Percentiles rank a stretch among this genome's conserved stretches.
These are phyloP conservation scores for Scutellaria barbata DNA, from an alignment of 257 asterid genomes.

Conservation along the genomic window DNA sequence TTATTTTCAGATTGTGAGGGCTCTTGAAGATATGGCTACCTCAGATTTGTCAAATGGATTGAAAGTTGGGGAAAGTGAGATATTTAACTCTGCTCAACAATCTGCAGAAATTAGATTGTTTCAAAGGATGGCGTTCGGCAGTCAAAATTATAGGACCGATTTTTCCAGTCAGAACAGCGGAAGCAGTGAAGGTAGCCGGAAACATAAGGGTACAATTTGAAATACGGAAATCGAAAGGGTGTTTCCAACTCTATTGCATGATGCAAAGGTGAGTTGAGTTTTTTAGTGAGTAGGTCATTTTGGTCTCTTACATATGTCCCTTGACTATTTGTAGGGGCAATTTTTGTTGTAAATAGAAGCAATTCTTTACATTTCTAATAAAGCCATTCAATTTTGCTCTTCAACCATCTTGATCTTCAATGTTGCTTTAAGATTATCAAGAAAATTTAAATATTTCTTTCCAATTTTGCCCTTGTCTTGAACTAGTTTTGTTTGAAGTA, in stretches of 20 bases:
- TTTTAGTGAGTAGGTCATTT: background rate
- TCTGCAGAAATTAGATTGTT: conserved; percentile 87
- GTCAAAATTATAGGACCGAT: conserved; percentile 69
- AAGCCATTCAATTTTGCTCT: conserved; percentile 43
- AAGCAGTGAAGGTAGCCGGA: conserved; percentile 43
- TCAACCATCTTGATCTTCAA: background rate
- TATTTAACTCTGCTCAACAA: conserved; percentile 72
- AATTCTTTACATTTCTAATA: conserved; percentile 37
- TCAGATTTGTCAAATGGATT: conserved; percentile 84
- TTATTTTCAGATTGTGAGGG: conserved; percentile 74
- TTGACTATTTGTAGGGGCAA: conserved; percentile 38
- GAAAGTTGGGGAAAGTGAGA: conserved; percentile 88
- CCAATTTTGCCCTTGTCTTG: too few relatives aligned
- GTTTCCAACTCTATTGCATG: background rate
- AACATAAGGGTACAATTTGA: conserved; percentile 36
- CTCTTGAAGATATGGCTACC: conserved; percentile 66
- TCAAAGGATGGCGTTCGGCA: conserved; percentile 87
- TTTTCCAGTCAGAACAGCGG: conserved; percentile 60
- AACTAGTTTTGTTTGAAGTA: too few relatives aligned
- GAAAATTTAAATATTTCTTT: too few relatives aligned
- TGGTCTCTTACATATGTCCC: conserved; percentile 26
- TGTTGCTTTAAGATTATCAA: too few relatives aligned
- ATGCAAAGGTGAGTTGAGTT: background rate
- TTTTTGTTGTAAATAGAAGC: conserved; percentile 54
- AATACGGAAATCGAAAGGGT: conserved; percentile 20